Evolutionary conservation across 192 early-diverging fungal species (phyloP).

Genomic region (Gryganskiella cystojenkinii): DNA sequence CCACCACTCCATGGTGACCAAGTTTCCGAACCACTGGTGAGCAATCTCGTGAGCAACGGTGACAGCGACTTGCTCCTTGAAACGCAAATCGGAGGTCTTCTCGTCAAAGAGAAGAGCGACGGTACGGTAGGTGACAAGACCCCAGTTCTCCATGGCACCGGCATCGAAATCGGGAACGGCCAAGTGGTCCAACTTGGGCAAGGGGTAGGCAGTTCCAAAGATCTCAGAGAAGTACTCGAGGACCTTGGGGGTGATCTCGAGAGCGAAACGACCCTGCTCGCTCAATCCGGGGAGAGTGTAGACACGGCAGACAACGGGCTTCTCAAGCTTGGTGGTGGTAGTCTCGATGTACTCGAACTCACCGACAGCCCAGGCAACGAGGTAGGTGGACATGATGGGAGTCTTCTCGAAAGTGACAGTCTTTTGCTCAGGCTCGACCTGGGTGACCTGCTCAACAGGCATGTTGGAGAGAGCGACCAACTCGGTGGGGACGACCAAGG

Average conservation of each 20-base stretch:
- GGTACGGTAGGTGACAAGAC: conserved; percentile 92
- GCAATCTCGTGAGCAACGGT: conserved; percentile 90
- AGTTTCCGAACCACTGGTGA: conserved; percentile 95
- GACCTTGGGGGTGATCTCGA: conserved; percentile 78
- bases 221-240: conserved; percentile 91
- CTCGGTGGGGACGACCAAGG: conserved; percentile 78
- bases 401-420: conserved; percentile 89
- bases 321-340: conserved; percentile 72
- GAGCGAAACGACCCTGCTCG: conserved; percentile 86
- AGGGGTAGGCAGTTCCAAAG: conserved; percentile 89
- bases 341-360: conserved; percentile 94
- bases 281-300: conserved; percentile 87
- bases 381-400: conserved; percentile 94
- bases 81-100: conserved; percentile 73
- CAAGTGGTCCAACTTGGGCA: conserved; percentile 90
- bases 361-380: conserved; percentile 91
- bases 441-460: conserved; percentile 73
- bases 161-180: conserved; percentile 94
- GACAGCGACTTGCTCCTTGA: conserved; percentile 87
- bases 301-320: conserved; percentile 84
- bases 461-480: conserved; percentile 94
- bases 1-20: conserved; percentile 98
- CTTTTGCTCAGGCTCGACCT: conserved; percentile 70
- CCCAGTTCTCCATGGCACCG: conserved; percentile 97
- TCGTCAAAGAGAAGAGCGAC: conserved; percentile 87